Evolutionary conservation across 306 rosid genomes (phyloP).

Genomic region (Glycine tomentella): DNA sequence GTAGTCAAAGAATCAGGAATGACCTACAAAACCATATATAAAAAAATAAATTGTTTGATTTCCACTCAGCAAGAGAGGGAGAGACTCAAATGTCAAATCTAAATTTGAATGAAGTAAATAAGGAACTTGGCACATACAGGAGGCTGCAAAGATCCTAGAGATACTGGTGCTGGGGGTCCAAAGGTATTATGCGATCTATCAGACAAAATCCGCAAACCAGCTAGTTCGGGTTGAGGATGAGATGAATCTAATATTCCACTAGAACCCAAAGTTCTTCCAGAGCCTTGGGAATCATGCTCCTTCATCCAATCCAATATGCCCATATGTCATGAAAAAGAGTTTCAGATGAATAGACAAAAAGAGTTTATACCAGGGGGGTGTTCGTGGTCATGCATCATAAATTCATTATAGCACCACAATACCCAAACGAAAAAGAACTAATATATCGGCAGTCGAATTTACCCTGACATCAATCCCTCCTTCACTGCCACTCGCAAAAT

Average conservation of each 20-base stretch:
- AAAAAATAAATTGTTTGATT: conserved; percentile 28
- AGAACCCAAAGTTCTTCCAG: conserved; percentile 67
- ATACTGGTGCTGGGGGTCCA: conserved; percentile 66
- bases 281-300: conserved; percentile 75
- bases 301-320: conserved; percentile 58
- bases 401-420: not conserved
- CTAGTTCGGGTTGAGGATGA: conserved; percentile 69
- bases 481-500: conserved; percentile 64
- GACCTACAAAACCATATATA: conserved; percentile 65
- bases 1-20: conserved; percentile 96
- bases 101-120: conserved; percentile 41
- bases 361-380: not conserved
- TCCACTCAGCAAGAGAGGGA: conserved; percentile 3
- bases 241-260: conserved; percentile 59
- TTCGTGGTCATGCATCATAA: not conserved
- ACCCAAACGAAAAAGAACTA: not conserved
- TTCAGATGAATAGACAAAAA: conserved; percentile 38
- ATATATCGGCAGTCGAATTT: conserved; percentile 40
- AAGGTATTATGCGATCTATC: conserved; percentile 63
- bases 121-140: conserved; percentile 67
- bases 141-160: conserved; percentile 79
- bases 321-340: conserved; percentile 22
- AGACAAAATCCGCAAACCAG: conserved; percentile 57
- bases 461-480: conserved; percentile 88
- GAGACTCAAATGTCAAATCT: conserved; percentile 36